Evolutionary conservation across 2,329 filamentous ascomycete genomes (phyloP), one percentile per base, ranked within the genome.

Genomic region (Blumeriella jaapii): DNA sequence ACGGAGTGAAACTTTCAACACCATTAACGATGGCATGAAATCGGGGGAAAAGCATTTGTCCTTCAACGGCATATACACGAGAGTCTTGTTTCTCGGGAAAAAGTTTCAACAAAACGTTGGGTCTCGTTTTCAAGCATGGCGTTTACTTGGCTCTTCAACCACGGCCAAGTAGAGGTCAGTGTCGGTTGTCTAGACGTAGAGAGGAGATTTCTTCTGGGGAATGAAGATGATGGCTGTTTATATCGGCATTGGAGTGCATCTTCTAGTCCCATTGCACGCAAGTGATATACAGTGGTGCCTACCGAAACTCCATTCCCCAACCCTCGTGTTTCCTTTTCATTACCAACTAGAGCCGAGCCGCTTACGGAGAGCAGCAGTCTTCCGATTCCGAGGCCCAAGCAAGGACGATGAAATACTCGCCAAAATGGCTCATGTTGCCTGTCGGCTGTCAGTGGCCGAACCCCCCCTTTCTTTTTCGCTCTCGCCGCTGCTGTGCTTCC

Each of bases 51-150:
- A 65, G 59, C 52, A 62, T 64, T 60, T 64, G 61, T 63, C 67
- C 69, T 74, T 75, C 71, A 76, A 75, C 71, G 68, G 70, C 70
- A 74, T 65, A 56, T 52, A 53, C 41, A 45, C 45, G 39, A 45
- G 36, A 8, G 10, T n/a, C n/a, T 44, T 41, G 29, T 46, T 35
- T 45, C 24, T 6, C 15, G 31, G 39, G 48, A 41, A 55, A 56
- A 54, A 47, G 45, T 50, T 56, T 58, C 55, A 58, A 58, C 56
- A 57, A n/a, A n/a, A n/a, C n/a, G n/a, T 49, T 44, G 42, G 47
- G 50, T 47, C 46, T 49, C 36, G 38, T 42, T 45, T 40, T 53
- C 37, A 42, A 55, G 52, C 48, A 46, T 46, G 54, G 53, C 51
- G 54, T 55, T n/a, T 57, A 52, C 55, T 57, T 58, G 55, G 55